Evolutionary conservation across 257 asterid species (phyloP).

Genomic region (Vinca minor): DNA sequence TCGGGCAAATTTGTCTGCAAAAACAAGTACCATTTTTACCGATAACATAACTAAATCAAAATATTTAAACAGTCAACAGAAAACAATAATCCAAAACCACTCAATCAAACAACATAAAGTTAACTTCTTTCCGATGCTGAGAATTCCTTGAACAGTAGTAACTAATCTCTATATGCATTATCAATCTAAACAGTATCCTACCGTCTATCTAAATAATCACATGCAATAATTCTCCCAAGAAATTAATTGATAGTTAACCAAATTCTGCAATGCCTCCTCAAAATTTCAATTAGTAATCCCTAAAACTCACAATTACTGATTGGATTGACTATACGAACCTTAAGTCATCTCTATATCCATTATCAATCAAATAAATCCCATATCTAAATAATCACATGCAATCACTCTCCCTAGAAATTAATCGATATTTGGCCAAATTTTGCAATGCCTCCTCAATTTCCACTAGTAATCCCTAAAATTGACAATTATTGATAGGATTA

Average conservation of each 20-base stretch:
- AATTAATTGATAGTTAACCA: not conserved
- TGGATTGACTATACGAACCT: too few relatives aligned
- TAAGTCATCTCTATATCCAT: too few relatives aligned
- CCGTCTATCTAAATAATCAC: not conserved
- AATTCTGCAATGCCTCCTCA: not conserved
- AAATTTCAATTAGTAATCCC: too few relatives aligned
- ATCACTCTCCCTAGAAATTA: too few relatives aligned
- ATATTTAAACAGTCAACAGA: not conserved
- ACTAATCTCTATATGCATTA: not conserved
- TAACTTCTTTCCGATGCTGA: not conserved
- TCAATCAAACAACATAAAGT: not conserved
- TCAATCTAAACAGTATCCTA: not conserved
- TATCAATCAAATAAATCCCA: too few relatives aligned
- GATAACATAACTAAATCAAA: not conserved
- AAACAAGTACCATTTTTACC: slow-evolving; percentile 9
- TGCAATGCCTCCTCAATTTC: too few relatives aligned
- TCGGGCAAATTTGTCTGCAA: slow-evolving; percentile 85
- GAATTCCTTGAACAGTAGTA: not conserved
- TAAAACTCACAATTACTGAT: not conserved
- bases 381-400: too few relatives aligned
- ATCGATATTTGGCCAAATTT: too few relatives aligned
- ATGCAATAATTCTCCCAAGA: not conserved
- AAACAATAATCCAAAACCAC: not conserved
- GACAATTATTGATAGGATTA: too few relatives aligned
- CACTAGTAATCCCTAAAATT: too few relatives aligned